Evolutionary conservation across 2,329 filamentous ascomycete species (phyloP).

Genomic region (Aureobasidium sp.): DNA sequence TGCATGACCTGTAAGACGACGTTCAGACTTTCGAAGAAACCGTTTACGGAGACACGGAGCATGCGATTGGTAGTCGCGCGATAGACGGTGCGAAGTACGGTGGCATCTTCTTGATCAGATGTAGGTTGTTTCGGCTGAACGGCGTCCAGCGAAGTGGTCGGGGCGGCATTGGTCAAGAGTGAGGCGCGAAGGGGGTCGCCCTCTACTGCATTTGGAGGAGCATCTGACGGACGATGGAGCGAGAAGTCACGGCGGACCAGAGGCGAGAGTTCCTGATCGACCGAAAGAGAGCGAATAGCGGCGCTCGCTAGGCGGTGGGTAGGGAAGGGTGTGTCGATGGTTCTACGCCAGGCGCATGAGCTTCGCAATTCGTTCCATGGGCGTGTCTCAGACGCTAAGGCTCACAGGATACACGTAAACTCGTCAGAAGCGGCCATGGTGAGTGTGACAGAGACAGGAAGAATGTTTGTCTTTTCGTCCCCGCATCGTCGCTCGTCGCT

Average conservation of each 20-base stretch:
- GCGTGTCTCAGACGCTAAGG: not conserved
- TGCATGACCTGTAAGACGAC: constrained; percentile 86
- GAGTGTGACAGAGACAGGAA: not conserved
- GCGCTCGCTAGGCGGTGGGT: constrained; percentile 68
- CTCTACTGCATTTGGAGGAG: constrained; percentile 16
- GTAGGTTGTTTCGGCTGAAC: not conserved
- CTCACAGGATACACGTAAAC: constrained; percentile 36
- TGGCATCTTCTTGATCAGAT: constrained; percentile 30
- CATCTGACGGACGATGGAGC: constrained; percentile 31
- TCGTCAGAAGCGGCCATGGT: constrained; percentile 17
- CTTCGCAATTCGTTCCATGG: not conserved
- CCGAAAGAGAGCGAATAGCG: constrained; percentile 67
- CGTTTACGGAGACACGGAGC: constrained; percentile 92
- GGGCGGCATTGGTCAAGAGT: constrained; percentile 18
- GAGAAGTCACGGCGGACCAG: constrained; percentile 68
- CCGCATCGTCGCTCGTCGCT: not conserved
- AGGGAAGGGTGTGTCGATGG: constrained; percentile 73
- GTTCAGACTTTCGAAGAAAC: constrained; percentile 84
- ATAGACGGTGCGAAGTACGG: constrained; percentile 67
- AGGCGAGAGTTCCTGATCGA: constrained; percentile 83
- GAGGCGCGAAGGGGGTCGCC: constrained; percentile 20
- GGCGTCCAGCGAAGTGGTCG: constrained; percentile 16
- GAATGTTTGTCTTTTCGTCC: not conserved
- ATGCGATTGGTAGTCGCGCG: constrained; percentile 89
- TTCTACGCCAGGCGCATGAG: constrained; percentile 40